phyloP scores from a whole-genome alignment of 257 asterid genomes.

The Lithospermum erythrorhizon region DNA sequence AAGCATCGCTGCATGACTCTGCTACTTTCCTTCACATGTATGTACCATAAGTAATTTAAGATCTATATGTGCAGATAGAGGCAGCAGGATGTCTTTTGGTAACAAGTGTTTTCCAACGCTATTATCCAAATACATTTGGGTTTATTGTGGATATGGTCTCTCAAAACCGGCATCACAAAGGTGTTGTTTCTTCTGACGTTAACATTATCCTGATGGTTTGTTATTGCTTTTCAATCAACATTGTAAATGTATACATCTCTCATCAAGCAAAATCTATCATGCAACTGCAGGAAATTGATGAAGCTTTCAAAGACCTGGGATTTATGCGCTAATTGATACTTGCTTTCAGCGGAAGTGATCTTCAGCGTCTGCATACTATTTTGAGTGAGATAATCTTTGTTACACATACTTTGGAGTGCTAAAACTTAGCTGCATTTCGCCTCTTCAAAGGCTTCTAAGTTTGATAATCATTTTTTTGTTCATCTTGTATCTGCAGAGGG shows the following conservation, averaged over 20 bases:
- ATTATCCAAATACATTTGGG: constrained; percentile 65
- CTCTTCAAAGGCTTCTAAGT: too few relatives aligned
- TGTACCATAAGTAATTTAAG: neutral
- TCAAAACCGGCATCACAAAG: constrained; percentile 67
- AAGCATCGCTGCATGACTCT: neutral
- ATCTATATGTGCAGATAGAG: constrained; percentile 41
- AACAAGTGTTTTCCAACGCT: constrained; percentile 42
- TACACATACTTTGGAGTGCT: too few relatives aligned
- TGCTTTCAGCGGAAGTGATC: constrained; percentile 71
- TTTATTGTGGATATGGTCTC: constrained; percentile 72
- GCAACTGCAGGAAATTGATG: constrained; percentile 59
- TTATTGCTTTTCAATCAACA: constrained; percentile 6
- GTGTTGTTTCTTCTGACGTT: constrained; percentile 8
- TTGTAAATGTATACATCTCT: neutral
- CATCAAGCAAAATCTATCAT: constrained; percentile 1
- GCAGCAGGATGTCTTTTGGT: constrained; percentile 68
- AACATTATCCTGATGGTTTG: constrained; percentile 5
- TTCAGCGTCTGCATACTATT: constrained; percentile 73
- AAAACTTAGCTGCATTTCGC: too few relatives aligned
- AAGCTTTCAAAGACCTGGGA: constrained; percentile 76
- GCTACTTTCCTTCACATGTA: neutral
- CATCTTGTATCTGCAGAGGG: constrained; percentile 41
- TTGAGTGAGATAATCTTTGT: constrained; percentile 45
- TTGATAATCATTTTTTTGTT: too few relatives aligned
- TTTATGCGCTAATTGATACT: constrained; percentile 66